These are phyloP conservation scores for Camillea tinctor DNA, from an alignment of 2,329 filamentous ascomycete species.

Conservation along the genomic window DNA sequence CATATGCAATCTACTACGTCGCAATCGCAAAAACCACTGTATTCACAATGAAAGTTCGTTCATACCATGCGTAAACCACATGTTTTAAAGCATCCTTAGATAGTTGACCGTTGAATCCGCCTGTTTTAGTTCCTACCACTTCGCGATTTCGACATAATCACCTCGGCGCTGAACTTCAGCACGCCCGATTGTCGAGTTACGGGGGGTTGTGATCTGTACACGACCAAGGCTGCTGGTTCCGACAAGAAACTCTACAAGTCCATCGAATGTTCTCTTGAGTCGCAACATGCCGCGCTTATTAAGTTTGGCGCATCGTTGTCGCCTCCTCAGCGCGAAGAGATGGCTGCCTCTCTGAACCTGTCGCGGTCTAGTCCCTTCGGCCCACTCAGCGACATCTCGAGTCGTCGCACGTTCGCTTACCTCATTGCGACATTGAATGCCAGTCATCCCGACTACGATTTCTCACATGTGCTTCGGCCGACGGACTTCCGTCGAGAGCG, in stretches of 20 bases:
- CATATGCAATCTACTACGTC: background rate
- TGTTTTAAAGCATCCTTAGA: background rate
- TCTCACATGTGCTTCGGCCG: constrained; percentile 86
- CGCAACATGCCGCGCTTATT: constrained; percentile 84
- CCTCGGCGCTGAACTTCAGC: constrained; percentile 91
- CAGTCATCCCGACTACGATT: constrained; percentile 95
- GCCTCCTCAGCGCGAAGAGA: constrained; percentile 72
- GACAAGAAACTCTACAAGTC: constrained; percentile 98
- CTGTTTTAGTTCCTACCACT: constrained; percentile 78
- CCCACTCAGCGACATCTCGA: constrained; percentile 81
- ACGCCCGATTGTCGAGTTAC: constrained; percentile 89
- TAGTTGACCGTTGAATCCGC: background rate
- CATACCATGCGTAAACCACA: background rate
- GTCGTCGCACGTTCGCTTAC: constrained; percentile 90
- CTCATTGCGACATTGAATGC: constrained; percentile 95
- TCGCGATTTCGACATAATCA: constrained; percentile 86
- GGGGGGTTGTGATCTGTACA: constrained; percentile 94
- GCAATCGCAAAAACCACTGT: background rate
- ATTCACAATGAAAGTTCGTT: constrained; percentile 3
- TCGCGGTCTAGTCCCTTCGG: constrained; percentile 90
- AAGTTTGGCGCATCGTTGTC: constrained; percentile 85
- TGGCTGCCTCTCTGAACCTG: constrained; percentile 68
- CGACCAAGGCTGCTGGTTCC: constrained; percentile 89
- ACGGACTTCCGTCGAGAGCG: constrained; percentile 86
- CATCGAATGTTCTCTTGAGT: constrained; percentile 88